Conservation (phyloP, 2,329 filamentous ascomycete species). For the Lachnellula arida region DNA sequence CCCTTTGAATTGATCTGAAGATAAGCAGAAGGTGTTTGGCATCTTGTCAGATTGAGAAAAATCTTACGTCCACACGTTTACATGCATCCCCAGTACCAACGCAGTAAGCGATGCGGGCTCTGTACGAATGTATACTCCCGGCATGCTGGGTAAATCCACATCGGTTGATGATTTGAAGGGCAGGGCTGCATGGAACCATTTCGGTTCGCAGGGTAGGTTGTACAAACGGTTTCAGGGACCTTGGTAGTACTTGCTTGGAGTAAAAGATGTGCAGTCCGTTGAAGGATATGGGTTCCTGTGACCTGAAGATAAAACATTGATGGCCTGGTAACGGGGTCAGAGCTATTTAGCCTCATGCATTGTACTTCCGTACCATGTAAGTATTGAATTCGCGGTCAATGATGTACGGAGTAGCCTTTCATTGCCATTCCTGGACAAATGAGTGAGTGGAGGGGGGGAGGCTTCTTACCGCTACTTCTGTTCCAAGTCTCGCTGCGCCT, state of each 20-base stretch:
- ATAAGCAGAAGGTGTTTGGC: background rate
- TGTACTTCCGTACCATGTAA: background rate
- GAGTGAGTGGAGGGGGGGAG: background rate
- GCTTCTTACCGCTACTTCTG: background rate
- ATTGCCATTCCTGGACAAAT: background rate
- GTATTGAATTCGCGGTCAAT: background rate
- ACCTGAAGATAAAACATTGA: background rate
- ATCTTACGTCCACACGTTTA: background rate
- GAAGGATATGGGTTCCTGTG: background rate
- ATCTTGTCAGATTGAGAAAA: background rate
- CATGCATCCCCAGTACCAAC: background rate
- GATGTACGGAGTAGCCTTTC: background rate
- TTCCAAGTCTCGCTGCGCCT: background rate
- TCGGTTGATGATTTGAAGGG: too few relatives aligned
- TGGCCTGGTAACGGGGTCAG: background rate
- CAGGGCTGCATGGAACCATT: background rate
- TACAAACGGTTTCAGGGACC: background rate
- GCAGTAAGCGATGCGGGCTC: background rate
- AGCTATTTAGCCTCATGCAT: background rate
- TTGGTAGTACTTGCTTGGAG: background rate
- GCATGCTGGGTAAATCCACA: background rate
- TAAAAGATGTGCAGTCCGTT: background rate
- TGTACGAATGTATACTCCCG: background rate
- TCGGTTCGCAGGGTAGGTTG: background rate
- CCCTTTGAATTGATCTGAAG: background rate